A percentile compares a stretch with the other conserved stretches of the same genome.
These are phyloP conservation scores for Paraconiothyrium brasiliense DNA, from an alignment of 2,329 filamentous ascomycete species.

Conservation along the genomic window DNA sequence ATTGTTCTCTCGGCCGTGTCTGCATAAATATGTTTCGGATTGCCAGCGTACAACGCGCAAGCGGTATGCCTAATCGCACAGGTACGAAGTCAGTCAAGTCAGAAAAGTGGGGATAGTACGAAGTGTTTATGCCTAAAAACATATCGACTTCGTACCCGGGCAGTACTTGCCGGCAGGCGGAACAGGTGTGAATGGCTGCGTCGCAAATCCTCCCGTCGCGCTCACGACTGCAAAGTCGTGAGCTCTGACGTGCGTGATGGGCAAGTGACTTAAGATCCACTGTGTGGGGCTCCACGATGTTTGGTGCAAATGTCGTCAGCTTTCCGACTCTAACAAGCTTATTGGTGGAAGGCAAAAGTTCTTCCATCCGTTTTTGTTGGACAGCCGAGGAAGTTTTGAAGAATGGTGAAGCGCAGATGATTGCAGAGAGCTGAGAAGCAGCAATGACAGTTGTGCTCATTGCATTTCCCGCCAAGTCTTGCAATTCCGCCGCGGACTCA, in stretches of 20 bases:
- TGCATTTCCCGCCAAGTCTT: conserved; percentile 75
- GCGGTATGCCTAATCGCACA: not conserved
- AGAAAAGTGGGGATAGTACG: too few relatives aligned
- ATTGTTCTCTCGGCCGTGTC: not conserved
- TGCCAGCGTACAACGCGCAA: conserved; percentile 1
- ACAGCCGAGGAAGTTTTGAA: not conserved
- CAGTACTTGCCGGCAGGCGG: not conserved
- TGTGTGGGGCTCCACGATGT: not conserved
- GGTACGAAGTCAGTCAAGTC: too few relatives aligned
- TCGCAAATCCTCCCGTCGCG: not conserved
- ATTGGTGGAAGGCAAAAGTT: conserved; percentile 17
- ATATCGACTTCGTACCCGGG: too few relatives aligned
- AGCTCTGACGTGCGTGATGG: not conserved
- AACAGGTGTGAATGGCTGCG: not conserved
- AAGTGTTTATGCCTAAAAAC: too few relatives aligned
- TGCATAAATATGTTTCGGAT: conserved; percentile 6
- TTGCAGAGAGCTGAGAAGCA: conserved; percentile 66
- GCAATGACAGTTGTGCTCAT: conserved; percentile 11
- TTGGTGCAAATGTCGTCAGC: not conserved
- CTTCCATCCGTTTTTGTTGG: not conserved
- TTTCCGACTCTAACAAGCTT: not conserved
- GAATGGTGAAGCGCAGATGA: conserved; percentile 54
- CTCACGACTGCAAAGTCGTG: conserved; percentile 7
- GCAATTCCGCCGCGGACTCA: conserved; percentile 66
- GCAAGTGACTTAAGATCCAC: not conserved